phyloP scores from a whole-genome alignment of 352 stramenopile species.

The Phytopythium litorale region DNA sequence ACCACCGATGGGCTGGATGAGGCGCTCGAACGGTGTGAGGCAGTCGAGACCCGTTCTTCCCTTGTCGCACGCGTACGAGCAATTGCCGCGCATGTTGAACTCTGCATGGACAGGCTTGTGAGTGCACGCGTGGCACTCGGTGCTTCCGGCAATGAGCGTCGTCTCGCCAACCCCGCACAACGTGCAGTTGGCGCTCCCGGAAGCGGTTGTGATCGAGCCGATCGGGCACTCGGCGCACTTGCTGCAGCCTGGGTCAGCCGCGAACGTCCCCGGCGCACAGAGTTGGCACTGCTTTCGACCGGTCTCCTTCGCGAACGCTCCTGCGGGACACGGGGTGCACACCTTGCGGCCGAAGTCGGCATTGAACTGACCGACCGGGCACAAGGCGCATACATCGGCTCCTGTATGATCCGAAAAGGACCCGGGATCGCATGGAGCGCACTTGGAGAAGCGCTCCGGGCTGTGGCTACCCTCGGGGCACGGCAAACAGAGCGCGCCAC shows the following conservation, averaged over 20 bases:
- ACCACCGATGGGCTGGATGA: slow-evolving; percentile 78
- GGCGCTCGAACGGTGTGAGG: slow-evolving; percentile 77
- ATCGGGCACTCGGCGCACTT: slow-evolving; percentile 51
- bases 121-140: slow-evolving; percentile 43
- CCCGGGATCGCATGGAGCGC: slow-evolving; percentile 64
- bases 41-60: slow-evolving; percentile 74
- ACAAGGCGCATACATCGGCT: slow-evolving; percentile 43
- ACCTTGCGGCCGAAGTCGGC: slow-evolving; percentile 61
- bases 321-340: slow-evolving; percentile 57
- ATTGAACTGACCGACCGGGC: slow-evolving; percentile 56
- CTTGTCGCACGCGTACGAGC: slow-evolving; percentile 79
- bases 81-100: slow-evolving; percentile 80
- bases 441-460: slow-evolving; percentile 47
- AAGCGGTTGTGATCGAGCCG: slow-evolving; percentile 48
- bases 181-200: slow-evolving; percentile 54
- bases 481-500: slow-evolving; percentile 59
- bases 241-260: slow-evolving; percentile 33
- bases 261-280: slow-evolving; percentile 57
- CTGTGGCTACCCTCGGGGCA: slow-evolving; percentile 69
- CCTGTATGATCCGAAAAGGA: slow-evolving; percentile 49
- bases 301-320: slow-evolving; percentile 38
- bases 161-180: slow-evolving; percentile 76
- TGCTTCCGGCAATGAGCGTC: slow-evolving; percentile 43
- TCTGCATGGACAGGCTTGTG: slow-evolving; percentile 62
- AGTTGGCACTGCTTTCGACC: slow-evolving; percentile 53